Base-by-base conservation (phyloP, 805 yeast species). In the Cyberlindnera meyerae region DNA sequence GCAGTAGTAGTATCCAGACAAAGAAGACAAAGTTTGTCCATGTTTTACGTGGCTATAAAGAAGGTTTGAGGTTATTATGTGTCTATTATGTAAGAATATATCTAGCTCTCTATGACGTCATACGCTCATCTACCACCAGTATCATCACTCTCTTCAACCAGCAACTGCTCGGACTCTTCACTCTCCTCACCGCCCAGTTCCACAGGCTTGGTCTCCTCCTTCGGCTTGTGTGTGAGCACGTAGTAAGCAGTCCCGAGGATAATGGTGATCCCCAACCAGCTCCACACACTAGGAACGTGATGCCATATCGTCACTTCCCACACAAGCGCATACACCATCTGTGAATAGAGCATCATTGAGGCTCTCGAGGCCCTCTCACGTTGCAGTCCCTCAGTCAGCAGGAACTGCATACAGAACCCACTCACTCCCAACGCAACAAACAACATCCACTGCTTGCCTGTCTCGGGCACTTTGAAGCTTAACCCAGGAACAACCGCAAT, bases 321-420 rank as follows among this genome's bases (percentile, higher is more conserved):
- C 22, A 82, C 40, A 13, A 86, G 62, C 0, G 96, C 90, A 61
- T 81, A 86, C 2, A 88, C 62, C 68, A 88, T 71, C 52, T 80
- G 85, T 2, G 88, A 70, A 55, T 89, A 89, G 2, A 73, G 63
- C 76, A 86, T 79, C 42, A 84, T 69, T 11, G 89, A 70, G 0
- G 88, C 85, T 39, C 83, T 70, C 4, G 87, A 77, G 0, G 96
- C 94, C 42, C 68, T 71, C 44, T 84, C 95, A 37, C 85, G 66
- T 56, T 86, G 95, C 34, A 88, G 72, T 1, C 96, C 96, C 8
- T 85, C 77, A 0, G 96, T 84, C 32, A 84, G 60, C 25, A 80
- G 62, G 51, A 78, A 79, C 57, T 89, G 96, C 79, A 82, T 82
- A 42, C 78, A 61, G 58, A 88, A 89, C 0, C 97, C 97, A 36